These are phyloP conservation scores for Aspergillus transmontanensis DNA, from an alignment of 2,329 filamentous ascomycete genomes.

Conservation along the genomic window DNA sequence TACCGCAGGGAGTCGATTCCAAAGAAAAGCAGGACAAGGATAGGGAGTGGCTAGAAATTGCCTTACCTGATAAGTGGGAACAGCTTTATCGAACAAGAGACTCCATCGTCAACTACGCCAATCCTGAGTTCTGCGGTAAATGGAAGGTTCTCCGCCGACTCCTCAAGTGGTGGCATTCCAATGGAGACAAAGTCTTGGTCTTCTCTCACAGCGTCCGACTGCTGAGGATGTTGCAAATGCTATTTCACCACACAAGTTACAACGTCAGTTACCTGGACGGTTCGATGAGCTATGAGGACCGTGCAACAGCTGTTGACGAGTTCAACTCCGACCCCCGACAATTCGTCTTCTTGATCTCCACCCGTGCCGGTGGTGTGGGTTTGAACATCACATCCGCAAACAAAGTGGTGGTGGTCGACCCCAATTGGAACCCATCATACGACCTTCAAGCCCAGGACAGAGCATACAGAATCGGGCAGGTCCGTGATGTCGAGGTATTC, in stretches of 20 bases:
- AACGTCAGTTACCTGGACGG: constrained; percentile 91
- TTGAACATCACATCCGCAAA: constrained; percentile 97
- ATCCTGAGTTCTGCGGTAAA: constrained; percentile 92
- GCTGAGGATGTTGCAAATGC: constrained; percentile 77
- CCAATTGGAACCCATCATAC: constrained; percentile 95
- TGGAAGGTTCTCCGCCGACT: constrained; percentile 90
- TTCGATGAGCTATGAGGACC: constrained; percentile 77
- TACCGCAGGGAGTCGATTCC: constrained; percentile 67
- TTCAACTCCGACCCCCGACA: constrained; percentile 87
- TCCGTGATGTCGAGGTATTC: constrained; percentile 91
- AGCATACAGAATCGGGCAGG: constrained; percentile 93
- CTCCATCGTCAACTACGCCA: constrained; percentile 76
- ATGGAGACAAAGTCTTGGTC: constrained; percentile 90
- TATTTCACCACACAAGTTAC: constrained; percentile 88
- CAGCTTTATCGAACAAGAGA: constrained; percentile 74
- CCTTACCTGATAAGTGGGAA: constrained; percentile 74
- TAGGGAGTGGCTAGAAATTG: constrained; percentile 70
- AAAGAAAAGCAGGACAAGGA: constrained; percentile 78
- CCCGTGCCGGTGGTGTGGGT: constrained; percentile 87
- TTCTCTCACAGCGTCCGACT: constrained; percentile 92
- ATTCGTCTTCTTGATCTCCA: constrained; percentile 95
- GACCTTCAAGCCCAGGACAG: constrained; percentile 96
- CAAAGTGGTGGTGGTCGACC: constrained; percentile 95
- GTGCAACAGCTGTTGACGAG: constrained; percentile 78
- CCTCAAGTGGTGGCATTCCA: constrained; percentile 84